phyloP scores from a whole-genome alignment of 2,329 filamentous ascomycete species.

The Apiospora pterosperma region DNA sequence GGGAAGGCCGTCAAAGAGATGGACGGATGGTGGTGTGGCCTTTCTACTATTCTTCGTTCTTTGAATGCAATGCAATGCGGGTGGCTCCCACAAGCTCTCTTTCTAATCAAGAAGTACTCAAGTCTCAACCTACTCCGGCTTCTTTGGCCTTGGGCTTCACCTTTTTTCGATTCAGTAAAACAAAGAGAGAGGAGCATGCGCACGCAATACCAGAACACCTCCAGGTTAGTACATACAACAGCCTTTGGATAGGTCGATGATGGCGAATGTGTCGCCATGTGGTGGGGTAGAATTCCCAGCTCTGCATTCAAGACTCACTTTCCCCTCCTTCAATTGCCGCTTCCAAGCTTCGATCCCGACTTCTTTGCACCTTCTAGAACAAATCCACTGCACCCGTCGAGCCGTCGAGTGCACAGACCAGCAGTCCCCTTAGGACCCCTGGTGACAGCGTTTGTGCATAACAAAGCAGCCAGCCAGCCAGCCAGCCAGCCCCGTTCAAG shows the following conservation, averaged over 20 bases:
- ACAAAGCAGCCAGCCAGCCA: too few species aligned
- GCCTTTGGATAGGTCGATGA: neutral
- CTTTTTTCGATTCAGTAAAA: neutral
- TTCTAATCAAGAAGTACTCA: neutral
- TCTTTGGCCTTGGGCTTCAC: neutral
- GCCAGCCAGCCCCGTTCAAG: neutral
- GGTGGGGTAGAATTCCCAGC: neutral
- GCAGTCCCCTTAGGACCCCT: neutral
- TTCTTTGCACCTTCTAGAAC: conserved; percentile 3
- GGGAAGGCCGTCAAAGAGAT: neutral
- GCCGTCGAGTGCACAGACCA: neutral
- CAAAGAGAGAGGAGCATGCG: too few species aligned
- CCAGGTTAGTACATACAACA: too few species aligned
- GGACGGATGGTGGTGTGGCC: neutral
- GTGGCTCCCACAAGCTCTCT: neutral
- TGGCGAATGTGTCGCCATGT: neutral
- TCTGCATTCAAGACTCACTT: neutral
- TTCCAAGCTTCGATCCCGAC: conserved; percentile 4
- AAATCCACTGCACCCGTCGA: neutral
- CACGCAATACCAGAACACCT: too few species aligned
- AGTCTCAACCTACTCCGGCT: neutral
- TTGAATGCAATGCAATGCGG: conserved; percentile 2
- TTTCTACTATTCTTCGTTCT: neutral
- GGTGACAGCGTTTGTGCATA: conserved; percentile 1
- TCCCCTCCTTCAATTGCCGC: conserved; percentile 4